Base-by-base conservation (phyloP, 1,284 basidiomycete genomes). In the Leccinum subrobustum region DNA sequence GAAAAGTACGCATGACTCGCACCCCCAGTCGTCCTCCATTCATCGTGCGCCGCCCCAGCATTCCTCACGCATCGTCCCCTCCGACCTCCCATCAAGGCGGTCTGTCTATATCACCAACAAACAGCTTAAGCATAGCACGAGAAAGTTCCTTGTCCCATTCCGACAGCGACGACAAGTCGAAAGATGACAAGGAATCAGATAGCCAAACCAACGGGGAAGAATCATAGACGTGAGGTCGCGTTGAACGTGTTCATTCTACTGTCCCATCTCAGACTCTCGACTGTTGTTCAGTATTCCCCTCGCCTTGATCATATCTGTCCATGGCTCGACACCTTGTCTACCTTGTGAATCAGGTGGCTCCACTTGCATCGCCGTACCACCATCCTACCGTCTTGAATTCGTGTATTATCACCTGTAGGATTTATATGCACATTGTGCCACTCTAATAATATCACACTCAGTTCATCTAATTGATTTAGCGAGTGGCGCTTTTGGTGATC, bases 41-140 rank as follows among this genome's bases (percentile, higher is more conserved):
- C 25, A 59, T 51, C 37, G 27, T 35, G 44, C 47, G 39, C 56
- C 58, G 35, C 51, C 55, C 59, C 64, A 92, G 87, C 73, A 92
- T 90, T 71, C 89, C 87, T 47, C 90, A 91, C 73, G 89, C 89
- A 58, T 85, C 87, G 54, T 83, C 84, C 33, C 82, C 86, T 9
- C 78, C 80, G 56, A 82, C 81, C 60, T 77, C 78, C 14, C 82
- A 82, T 65, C 75, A 75, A 56, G 76, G 77, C 31, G 73, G 78
- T 52, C 78, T 91, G 50, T 89, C 88, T 29, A 79, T 87, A 64
- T 92, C 89, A 12, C 89, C 90, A 12, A 90, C 86, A 50, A 88
- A 85, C 67, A 79, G 82, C 23, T 82, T 81, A 31, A 85, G 82
- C 63, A 82, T 86, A 0, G 79, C 84, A 52, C 87, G 87, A 69